Evolutionary conservation across 148 eudicot species (phyloP), one percentile per base, ranked within the genome.

Genomic region (Cornus controversa): DNA sequence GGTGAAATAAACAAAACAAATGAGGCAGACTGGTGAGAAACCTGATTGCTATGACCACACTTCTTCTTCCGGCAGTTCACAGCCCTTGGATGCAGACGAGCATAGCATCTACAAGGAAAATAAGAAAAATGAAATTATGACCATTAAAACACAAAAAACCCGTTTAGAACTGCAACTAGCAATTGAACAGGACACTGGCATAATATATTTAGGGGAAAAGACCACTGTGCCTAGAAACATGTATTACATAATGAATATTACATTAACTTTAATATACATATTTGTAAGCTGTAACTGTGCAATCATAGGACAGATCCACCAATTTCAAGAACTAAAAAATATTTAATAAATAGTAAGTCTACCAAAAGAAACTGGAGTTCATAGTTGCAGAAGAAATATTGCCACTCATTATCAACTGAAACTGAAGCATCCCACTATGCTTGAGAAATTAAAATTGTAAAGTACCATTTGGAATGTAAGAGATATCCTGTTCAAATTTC

Each of bases 11-110:
- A 50, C 20, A 50, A 50, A 50, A 13, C 57, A 50, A 50, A 11
- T 11, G 18, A 50, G 57, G 20, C 18, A 50, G 57, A 13, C 2
- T 0, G 20, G 57, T 13, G 57, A 50, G 16, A 50, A 14, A 81
- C 84, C 80, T 81, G 80, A 47, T 81, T 81, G 80, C 73, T 83
- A 40, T 84, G 89, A 11, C 88, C 91, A 75, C 91, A 85, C 50
- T 88, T 88, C 80, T 85, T 84, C 82, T 88, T 88, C 40, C 89
- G 58, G 82, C 87, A 88, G 63, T 86, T 81, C 18, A 82, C 88
- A 36, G 87, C 91, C 45, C 82, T 76, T 0, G 81, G 77, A 69
- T 75, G 87, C 6, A 88, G 83, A 23, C 86, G 87, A 47, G 89
- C 89, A 74, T 84, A 86, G 66, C 91, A 88, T 80, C 87, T 86